Conservation (phyloP, 768 basidiomycete genomes). For the Panus rudis region DNA sequence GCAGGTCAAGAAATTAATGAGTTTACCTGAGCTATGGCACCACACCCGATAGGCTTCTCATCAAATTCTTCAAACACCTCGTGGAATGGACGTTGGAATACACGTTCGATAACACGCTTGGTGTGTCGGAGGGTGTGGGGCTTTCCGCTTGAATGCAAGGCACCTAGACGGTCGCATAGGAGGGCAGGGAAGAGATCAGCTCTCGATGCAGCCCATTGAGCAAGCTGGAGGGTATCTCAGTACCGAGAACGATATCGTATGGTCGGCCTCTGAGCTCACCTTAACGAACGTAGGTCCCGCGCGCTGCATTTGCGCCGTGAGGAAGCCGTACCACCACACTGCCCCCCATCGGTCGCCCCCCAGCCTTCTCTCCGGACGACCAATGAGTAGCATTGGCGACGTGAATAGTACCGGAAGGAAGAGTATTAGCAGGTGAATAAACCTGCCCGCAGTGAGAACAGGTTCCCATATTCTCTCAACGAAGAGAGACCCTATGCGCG, state of each 20-base stretch:
- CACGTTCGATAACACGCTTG: constrained; percentile 68
- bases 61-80: constrained; percentile 92
- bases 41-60: constrained; percentile 84
- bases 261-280: constrained; percentile 42
- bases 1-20: not conserved
- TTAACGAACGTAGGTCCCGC: constrained; percentile 98
- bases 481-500: constrained; percentile 41
- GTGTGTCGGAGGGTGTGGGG: constrained; percentile 81
- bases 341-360: constrained; percentile 87
- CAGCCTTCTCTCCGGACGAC: constrained; percentile 43
- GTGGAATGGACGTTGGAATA: constrained; percentile 77
- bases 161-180: constrained; percentile 79
- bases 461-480: constrained; percentile 73
- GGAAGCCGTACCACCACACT: constrained; percentile 93
- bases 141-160: constrained; percentile 81
- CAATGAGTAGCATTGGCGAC: constrained; percentile 78
- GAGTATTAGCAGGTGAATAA: constrained; percentile 73
- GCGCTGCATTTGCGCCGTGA: constrained; percentile 84
- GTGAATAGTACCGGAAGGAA: constrained; percentile 85
- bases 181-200: constrained; percentile 86
- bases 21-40: constrained; percentile 89
- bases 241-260: not conserved
- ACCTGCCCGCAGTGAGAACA: constrained; percentile 72
- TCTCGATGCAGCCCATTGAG: constrained; percentile 97
- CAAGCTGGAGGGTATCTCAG: constrained; percentile 47